These are phyloP conservation scores for Wakefieldia striispora DNA, from an alignment of 768 basidiomycete genomes.

Conservation along the genomic window DNA sequence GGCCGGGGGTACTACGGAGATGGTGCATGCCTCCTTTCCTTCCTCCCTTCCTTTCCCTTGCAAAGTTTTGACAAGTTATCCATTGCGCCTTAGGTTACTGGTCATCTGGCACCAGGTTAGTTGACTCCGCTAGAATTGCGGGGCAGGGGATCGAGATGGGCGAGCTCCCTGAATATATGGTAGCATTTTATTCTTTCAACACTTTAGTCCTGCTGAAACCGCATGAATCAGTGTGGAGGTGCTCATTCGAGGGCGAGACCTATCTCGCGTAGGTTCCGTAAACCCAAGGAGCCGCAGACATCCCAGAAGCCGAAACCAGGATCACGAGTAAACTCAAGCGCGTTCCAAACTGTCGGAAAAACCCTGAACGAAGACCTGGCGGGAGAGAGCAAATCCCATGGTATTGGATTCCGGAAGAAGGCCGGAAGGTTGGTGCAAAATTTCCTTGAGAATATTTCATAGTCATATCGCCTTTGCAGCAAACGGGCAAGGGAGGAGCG, in stretches of 20 bases:
- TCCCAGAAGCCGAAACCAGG: conserved; percentile 72
- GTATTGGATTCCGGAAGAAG: conserved; percentile 68
- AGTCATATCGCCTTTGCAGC: conserved; percentile 37
- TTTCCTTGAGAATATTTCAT: neutral
- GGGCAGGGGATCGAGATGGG: conserved; percentile 51
- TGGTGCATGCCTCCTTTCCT: conserved; percentile 43
- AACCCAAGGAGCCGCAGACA: conserved; percentile 59
- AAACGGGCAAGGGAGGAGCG: conserved; percentile 79
- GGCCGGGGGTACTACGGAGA: conserved; percentile 79
- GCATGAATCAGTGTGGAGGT: conserved; percentile 65
- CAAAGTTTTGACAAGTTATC: conserved; percentile 6
- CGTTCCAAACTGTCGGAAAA: conserved; percentile 58
- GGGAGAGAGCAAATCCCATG: conserved; percentile 39
- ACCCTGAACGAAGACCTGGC: conserved; percentile 44
- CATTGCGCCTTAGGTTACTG: conserved; percentile 59
- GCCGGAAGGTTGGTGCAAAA: conserved; percentile 52
- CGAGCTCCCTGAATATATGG: conserved; percentile 78
- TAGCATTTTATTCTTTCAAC: conserved; percentile 24
- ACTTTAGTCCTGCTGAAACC: neutral
- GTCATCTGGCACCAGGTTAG: conserved; percentile 72
- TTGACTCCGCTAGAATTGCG: conserved; percentile 56
- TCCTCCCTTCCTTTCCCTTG: neutral
- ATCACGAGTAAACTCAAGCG: conserved; percentile 56
- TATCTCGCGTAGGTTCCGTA: conserved; percentile 42
- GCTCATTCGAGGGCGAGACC: conserved; percentile 66